Conservation (phyloP, 2,329 filamentous ascomycete genomes). For the Beauveria varroae region DNA sequence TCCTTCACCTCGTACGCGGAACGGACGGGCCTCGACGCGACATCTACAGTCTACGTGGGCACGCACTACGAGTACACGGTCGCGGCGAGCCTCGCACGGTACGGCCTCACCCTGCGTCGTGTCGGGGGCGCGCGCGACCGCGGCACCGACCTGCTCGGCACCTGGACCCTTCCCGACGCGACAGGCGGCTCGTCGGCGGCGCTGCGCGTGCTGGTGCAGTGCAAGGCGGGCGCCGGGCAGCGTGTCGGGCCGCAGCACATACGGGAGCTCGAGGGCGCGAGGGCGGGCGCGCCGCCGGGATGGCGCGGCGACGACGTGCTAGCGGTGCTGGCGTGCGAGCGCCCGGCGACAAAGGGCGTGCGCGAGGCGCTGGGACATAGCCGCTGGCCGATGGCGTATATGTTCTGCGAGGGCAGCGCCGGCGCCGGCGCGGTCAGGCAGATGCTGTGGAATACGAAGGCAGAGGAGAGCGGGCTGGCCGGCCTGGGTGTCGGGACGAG, state of each 20-base stretch:
- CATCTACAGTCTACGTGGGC: slow-evolving; percentile 58
- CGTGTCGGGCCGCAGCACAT: slow-evolving; percentile 51
- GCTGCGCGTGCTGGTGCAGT: slow-evolving; percentile 50
- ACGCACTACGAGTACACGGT: slow-evolving; percentile 73
- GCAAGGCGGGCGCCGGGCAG: slow-evolving; percentile 52
- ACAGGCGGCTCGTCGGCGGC: slow-evolving; percentile 8
- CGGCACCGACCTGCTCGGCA: slow-evolving; percentile 68
- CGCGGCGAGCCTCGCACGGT: slow-evolving; percentile 43
- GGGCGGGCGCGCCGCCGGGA: slow-evolving; percentile 62
- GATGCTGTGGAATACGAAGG: slow-evolving; percentile 64
- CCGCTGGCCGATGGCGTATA: slow-evolving; percentile 62
- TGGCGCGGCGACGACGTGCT: slow-evolving; percentile 58
- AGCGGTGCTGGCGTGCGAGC: slow-evolving; percentile 62
- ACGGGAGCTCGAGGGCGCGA: slow-evolving; percentile 74
- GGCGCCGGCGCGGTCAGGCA: slow-evolving; percentile 56
- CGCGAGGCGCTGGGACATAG: slow-evolving; percentile 63
- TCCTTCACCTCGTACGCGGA: slow-evolving; percentile 60
- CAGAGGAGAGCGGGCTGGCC: slow-evolving; percentile 54
- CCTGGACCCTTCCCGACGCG: slow-evolving; percentile 52
- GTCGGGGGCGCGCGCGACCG: slow-evolving; percentile 60
- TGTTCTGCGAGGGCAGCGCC: slow-evolving; percentile 53
- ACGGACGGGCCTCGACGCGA: slow-evolving; percentile 44
- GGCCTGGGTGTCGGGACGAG: slow-evolving; percentile 46
- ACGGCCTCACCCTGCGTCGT: slow-evolving; percentile 58
- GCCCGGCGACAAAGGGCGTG: slow-evolving; percentile 70